Evolutionary conservation across 768 basidiomycete species (phyloP).

Genomic region (Tylopilus sp.): DNA sequence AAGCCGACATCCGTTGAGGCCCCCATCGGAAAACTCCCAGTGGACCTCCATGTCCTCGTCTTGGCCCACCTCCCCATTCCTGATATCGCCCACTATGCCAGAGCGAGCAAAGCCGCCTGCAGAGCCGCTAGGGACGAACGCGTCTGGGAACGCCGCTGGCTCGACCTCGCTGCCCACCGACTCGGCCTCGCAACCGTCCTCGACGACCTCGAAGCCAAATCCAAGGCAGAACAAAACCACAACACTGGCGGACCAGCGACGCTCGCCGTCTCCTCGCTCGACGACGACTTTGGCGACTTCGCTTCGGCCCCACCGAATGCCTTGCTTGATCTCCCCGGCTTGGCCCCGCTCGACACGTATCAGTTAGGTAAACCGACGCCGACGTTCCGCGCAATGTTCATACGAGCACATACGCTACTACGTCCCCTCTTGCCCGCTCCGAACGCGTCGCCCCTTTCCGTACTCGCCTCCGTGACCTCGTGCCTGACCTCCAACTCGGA

Average conservation of each 20-base stretch:
- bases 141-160: conserved; percentile 77
- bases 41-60: conserved; percentile 71
- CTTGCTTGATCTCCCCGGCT: conserved; percentile 20
- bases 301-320: conserved; percentile 39
- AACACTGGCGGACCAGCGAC: conserved; percentile 50
- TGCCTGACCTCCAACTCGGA: conserved; percentile 40
- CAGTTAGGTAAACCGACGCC: conserved; percentile 22
- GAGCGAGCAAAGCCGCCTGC: conserved; percentile 60
- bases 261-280: conserved; percentile 43
- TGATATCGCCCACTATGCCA: conserved; percentile 75
- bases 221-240: conserved; percentile 34
- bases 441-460: conserved; percentile 59
- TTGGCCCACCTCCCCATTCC: conserved; percentile 72
- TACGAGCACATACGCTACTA: conserved; percentile 62
- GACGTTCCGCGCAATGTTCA: conserved; percentile 54
- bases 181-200: conserved; percentile 46
- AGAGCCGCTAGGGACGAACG: conserved; percentile 64
- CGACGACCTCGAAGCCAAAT: conserved; percentile 53
- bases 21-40: conserved; percentile 78
- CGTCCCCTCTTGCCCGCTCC: conserved; percentile 57
- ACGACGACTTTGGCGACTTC: conserved; percentile 90
- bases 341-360: conserved; percentile 13
- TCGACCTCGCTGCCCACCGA: conserved; percentile 50
- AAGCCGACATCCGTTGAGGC: conserved; percentile 14
- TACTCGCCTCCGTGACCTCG: conserved; percentile 47